Evolutionary conservation across 352 stramenopile genomes (phyloP).

Genomic region (Phytophthora sansomeana): DNA sequence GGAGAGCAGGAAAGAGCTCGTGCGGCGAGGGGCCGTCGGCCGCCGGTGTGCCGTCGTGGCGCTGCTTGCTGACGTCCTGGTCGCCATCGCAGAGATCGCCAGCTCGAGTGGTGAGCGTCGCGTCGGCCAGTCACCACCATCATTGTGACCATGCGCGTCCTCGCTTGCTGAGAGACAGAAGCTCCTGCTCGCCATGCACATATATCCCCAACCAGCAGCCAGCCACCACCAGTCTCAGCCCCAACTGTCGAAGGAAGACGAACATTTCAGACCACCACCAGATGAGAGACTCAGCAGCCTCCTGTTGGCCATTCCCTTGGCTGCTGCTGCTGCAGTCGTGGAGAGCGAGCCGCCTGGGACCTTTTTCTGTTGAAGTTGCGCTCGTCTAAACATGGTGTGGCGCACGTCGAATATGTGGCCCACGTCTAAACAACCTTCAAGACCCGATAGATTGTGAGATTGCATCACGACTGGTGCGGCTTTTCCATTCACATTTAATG

Average conservation of each 20-base stretch:
- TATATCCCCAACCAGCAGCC: not conserved
- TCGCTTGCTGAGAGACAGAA: not conserved
- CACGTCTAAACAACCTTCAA: slow-evolving; percentile 38
- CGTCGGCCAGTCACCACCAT: not conserved
- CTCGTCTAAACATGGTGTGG: slow-evolving; percentile 39
- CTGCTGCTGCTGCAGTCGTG: slow-evolving; percentile 6
- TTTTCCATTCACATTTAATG: not conserved
- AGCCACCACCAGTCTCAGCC: too few relatives aligned
- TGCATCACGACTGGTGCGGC: too few relatives aligned
- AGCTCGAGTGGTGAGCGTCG: slow-evolving; percentile 26
- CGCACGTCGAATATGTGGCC: slow-evolving; percentile 19
- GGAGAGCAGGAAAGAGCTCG: slow-evolving; percentile 37
- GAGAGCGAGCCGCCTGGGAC: slow-evolving; percentile 2
- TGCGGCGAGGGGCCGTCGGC: slow-evolving; percentile 44
- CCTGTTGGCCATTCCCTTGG: slow-evolving; percentile 13
- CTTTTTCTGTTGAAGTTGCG: slow-evolving; percentile 35
- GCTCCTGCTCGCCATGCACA: not conserved
- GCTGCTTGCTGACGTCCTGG: slow-evolving; percentile 24
- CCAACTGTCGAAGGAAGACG: slow-evolving; percentile 6
- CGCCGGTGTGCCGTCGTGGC: slow-evolving; percentile 41
- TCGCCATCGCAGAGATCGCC: slow-evolving; percentile 29
- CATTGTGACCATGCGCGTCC: slow-evolving; percentile 1
- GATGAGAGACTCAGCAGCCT: slow-evolving; percentile 2
- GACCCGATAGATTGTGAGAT: not conserved
- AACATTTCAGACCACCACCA: slow-evolving; percentile 1